phyloP scores from a whole-genome alignment of 2,329 filamentous ascomycete species.

The Diplocarpon rosae region DNA sequence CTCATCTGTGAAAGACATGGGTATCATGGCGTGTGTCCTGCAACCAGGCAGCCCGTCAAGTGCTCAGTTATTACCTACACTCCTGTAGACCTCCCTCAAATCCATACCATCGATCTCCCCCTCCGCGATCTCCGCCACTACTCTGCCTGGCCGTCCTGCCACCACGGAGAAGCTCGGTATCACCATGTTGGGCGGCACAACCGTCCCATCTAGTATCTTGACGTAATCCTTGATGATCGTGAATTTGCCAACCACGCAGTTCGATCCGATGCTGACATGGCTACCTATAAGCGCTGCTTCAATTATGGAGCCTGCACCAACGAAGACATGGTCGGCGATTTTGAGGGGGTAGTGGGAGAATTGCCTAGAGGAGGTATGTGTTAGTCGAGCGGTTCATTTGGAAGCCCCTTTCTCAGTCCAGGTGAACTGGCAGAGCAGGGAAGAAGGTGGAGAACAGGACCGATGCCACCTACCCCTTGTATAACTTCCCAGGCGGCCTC shows the following conservation, averaged over 20 bases:
- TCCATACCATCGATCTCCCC: conserved; percentile 56
- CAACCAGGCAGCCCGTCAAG: too few species aligned
- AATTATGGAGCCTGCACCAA: conserved; percentile 64
- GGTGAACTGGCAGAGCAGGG: neutral
- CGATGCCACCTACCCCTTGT: conserved; percentile 47
- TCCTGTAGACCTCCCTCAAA: conserved; percentile 52
- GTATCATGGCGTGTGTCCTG: conserved; percentile 7
- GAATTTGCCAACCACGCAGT: conserved; percentile 72
- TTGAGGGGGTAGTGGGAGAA: conserved; percentile 83
- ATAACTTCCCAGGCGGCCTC: conserved; percentile 71
- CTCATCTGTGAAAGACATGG: neutral
- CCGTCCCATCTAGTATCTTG: conserved; percentile 70
- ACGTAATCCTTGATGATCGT: conserved; percentile 91
- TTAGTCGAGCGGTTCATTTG: too few species aligned
- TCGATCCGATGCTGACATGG: conserved; percentile 75
- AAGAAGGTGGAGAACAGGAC: conserved; percentile 1
- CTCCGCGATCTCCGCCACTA: conserved; percentile 72
- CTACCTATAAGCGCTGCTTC: conserved; percentile 75
- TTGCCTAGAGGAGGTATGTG: conserved; percentile 27
- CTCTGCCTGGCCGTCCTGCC: conserved; percentile 67
- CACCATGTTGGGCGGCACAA: conserved; percentile 81
- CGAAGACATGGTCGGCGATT: conserved; percentile 88
- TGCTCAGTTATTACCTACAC: conserved; percentile 39
- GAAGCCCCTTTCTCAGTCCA: too few species aligned
- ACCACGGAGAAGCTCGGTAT: conserved; percentile 88